Evolutionary conservation across 2,329 filamentous ascomycete genomes (phyloP).

Genomic region (Calycina herbarum): DNA sequence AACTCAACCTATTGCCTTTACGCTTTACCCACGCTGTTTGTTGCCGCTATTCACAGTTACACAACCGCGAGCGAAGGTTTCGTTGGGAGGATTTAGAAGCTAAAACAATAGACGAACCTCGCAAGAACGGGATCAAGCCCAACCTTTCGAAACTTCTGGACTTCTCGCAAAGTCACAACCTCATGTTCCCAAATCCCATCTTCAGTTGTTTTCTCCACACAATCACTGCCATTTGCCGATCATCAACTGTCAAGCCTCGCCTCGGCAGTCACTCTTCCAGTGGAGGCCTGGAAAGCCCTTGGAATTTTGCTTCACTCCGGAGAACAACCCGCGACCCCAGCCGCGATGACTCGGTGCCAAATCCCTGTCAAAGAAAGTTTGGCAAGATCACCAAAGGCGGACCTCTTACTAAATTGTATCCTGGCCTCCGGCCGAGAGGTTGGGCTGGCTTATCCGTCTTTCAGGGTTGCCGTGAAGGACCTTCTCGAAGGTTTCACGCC

Average conservation of each 20-base stretch:
- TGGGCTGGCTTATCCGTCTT: constrained; percentile 18
- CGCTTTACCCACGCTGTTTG: not conserved
- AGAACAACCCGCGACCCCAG: constrained; percentile 11
- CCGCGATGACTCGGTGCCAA: not conserved
- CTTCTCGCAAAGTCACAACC: not conserved
- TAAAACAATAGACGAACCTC: too few species aligned
- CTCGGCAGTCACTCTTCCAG: constrained; percentile 9
- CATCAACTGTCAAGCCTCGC: not conserved
- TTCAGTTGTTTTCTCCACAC: constrained; percentile 4
- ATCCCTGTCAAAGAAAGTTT: constrained; percentile 9
- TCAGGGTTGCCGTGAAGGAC: constrained; percentile 28
- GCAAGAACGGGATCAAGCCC: too few species aligned
- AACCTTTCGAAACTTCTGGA: not conserved
- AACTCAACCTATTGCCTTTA: not conserved
- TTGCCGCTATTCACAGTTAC: too few species aligned
- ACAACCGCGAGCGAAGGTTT: too few species aligned
- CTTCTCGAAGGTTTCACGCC: constrained; percentile 37
- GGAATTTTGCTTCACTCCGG: constrained; percentile 6
- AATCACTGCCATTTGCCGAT: not conserved
- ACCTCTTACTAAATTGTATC: constrained; percentile 15
- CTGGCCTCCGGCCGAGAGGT: constrained; percentile 14
- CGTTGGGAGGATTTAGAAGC: too few species aligned
- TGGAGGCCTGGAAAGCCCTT: not conserved
- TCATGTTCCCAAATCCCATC: constrained; percentile 4
- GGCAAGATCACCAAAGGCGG: constrained; percentile 12